phyloP scores from a whole-genome alignment of 208 protist species.

The Leishmania gerbilli region DNA sequence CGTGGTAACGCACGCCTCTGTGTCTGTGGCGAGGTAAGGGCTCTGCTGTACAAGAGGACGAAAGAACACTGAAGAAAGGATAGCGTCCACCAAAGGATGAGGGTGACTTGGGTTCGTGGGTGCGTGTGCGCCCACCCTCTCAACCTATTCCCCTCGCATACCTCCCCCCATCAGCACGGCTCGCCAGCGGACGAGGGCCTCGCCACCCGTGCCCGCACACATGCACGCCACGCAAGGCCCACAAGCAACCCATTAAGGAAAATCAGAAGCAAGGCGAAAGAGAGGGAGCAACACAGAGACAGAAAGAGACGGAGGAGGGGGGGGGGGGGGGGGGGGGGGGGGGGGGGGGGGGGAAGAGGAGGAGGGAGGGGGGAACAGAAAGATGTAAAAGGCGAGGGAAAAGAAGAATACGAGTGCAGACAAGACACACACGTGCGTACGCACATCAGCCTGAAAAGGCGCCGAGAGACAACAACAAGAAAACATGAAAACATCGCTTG shows the following conservation, averaged over 20 bases:
- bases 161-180: background rate
- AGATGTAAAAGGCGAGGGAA: background rate
- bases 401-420: background rate
- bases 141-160: background rate
- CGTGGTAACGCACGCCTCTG: background rate
- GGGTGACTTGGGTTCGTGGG: background rate
- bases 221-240: background rate
- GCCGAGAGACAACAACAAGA: background rate
- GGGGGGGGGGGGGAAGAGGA: too few relatives aligned
- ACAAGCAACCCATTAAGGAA: background rate
- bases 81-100: background rate
- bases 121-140: background rate
- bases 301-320: background rate
- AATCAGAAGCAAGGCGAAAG: background rate
- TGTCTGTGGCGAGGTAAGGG: background rate
- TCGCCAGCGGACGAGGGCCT: background rate
- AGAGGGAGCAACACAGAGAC: background rate
- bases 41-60: background rate
- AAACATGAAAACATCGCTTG: background rate
- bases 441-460: background rate
- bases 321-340: background rate
- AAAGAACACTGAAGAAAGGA: background rate
- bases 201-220: background rate
- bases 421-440: background rate
- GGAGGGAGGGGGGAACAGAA: background rate